These are phyloP conservation scores for Epichloe festucae DNA, from an alignment of 2,329 filamentous ascomycete genomes.

Conservation along the genomic window DNA sequence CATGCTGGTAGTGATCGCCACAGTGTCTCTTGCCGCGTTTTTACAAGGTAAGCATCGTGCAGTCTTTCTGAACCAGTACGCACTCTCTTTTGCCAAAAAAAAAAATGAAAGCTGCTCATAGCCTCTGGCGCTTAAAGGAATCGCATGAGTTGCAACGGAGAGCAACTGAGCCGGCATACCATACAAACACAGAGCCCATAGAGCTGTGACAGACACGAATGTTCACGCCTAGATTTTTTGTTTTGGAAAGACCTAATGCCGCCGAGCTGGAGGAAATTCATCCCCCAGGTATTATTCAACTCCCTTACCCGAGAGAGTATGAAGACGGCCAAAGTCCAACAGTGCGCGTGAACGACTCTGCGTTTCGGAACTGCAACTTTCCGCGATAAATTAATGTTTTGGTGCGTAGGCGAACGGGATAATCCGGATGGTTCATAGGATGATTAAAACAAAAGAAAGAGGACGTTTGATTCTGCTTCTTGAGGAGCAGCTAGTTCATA, in stretches of 20 bases:
- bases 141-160: background rate
- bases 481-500: too few species aligned
- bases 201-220: background rate
- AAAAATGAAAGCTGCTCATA: too few species aligned
- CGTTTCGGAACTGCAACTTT: background rate
- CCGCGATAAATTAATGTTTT: background rate
- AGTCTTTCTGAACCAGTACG: too few species aligned
- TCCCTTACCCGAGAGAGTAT: background rate
- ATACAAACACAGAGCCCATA: background rate
- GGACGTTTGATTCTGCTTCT: background rate
- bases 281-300: background rate
- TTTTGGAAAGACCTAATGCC: background rate
- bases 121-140: too few species aligned
- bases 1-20: too few species aligned
- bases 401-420: background rate
- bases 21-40: too few species aligned
- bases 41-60: too few species aligned
- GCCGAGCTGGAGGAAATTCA: slow-evolving; percentile 3
- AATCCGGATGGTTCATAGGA: background rate
- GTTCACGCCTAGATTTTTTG: background rate
- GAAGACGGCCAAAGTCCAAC: background rate
- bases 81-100: too few species aligned
- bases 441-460: too few species aligned
- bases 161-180: background rate
- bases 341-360: background rate